Evolutionary conservation across 768 basidiomycete genomes (phyloP).

Genomic region (Naganishia vaughanmartiniae): DNA sequence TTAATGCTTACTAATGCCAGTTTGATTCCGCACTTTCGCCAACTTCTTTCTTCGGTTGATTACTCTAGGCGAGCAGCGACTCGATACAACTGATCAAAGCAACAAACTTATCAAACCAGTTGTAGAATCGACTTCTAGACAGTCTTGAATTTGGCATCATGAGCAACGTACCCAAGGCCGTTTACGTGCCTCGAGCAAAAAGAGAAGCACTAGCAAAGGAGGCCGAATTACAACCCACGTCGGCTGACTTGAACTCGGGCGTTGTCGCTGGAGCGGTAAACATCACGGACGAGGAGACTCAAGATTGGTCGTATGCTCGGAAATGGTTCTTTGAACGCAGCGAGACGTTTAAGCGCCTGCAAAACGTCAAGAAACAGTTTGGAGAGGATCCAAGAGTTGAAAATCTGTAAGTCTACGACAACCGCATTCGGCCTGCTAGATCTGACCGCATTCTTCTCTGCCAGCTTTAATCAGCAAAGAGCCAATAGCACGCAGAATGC

Average conservation of each 20-base stretch:
- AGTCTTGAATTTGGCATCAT: neutral
- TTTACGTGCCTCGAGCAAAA: constrained; percentile 30
- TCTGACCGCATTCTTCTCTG: neutral
- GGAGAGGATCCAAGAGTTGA: constrained; percentile 28
- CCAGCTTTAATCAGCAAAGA: constrained; percentile 29
- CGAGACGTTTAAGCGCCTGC: constrained; percentile 18
- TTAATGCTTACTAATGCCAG: too few species aligned
- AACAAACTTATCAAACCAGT: too few species aligned
- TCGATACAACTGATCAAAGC: too few species aligned
- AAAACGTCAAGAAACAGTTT: constrained; percentile 29
- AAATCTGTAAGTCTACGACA: neutral
- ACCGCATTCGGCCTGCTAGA: neutral
- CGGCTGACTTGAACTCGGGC: neutral
- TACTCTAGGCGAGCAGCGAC: too few species aligned
- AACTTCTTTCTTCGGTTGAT: too few species aligned
- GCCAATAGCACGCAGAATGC: constrained; percentile 24
- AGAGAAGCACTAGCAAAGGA: constrained; percentile 10
- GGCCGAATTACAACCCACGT: neutral
- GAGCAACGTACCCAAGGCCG: neutral
- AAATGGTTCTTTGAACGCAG: constrained; percentile 26
- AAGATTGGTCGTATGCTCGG: constrained; percentile 21
- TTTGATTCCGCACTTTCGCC: too few species aligned
- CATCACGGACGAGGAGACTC: constrained; percentile 19
- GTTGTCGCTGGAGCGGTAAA: neutral
- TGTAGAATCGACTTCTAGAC: too few species aligned